Base-by-base conservation (phyloP, 2,329 filamentous ascomycete species). In the Claviceps citrina region DNA sequence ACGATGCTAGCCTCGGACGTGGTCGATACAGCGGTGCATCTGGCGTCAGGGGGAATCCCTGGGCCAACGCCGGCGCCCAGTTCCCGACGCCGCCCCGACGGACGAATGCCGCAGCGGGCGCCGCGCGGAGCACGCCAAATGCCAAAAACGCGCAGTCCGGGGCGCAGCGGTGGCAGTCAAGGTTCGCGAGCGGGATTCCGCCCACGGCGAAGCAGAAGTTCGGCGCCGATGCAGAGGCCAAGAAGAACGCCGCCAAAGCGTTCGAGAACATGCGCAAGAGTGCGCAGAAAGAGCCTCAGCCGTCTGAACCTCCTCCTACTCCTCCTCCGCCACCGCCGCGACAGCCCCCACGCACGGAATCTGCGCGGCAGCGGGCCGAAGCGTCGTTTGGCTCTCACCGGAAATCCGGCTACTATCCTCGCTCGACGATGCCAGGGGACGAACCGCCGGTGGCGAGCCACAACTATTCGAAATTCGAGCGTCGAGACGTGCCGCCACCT, bases 41-140 rank as follows among this genome's bases (percentile, higher is more conserved):
- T 18, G 71, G 71, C 8, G 68, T 74, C 25, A 66, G 56, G 45
- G 72, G 72, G 12, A 76, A 76, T 47, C 72, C 72, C 1, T 76
- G 70, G 67, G 57, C 64, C 40, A 62, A 71, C 49, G 64, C 61
- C 5, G 59, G 58, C 28, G 59, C 64, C 19, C 60, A 68, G 37
- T 76, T 65, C 44, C 69, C 68, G 12, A 60, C 66, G 9, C 72
- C 71, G 18, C 68, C 68, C 18, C 58, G 61, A 9, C 60, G 65
- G 5, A 59, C 56, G 19, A 50, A 58, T 10, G 46, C 59, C 16
- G 38, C 20, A 15, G 30, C 26, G 16, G 18, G n/a, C 9, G 26
- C 39, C 51, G 44, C 34, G 22, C 31, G 28, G 18, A 28, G 18
- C 5, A 27, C 49, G 47, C 24, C 9, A 39, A 34, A 27, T 13